Base-by-base conservation (phyloP, 1,139 yeast species). In the Saccharomyces hybrid region DNA sequence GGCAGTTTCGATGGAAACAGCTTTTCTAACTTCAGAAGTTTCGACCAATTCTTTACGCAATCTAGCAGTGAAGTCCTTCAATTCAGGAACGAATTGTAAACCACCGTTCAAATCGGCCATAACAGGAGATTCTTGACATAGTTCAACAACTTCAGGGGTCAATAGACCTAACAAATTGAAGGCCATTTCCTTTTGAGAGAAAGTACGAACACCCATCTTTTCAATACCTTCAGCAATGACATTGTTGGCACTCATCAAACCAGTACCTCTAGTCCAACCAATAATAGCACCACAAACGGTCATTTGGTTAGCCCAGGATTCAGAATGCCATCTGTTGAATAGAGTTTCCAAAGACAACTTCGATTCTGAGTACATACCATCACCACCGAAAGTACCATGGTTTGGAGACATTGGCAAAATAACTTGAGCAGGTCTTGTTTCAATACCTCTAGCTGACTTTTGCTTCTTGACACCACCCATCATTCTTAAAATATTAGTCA, bases 181-280 rank as follows among this genome's bases (percentile, higher is more conserved):
- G 51, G 99, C 98, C 99, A 93, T 93, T 77, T 93, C 99, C 76
- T 88, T 88, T 77, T 93, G 99, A 58, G 96, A 87, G 81, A 91
- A 93, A 51, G 99, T 93, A 77, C 99, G 88, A 54, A 93, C 97
- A 68, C 99, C 98, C 62, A 87, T 78, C 71, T 84, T 84, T 77
- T 93, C 99, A 71, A 93, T 88, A 65, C 97, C 97, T 76, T 91
- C 97, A 58, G 99, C 97, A 73, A 93, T 89, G 71, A 90, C 86
- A 78, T 93, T 93, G 80, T 93, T 93, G 66, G 86, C 97, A 69
- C 91, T 81, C 99, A 93, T 93, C 71, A 93, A 84, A 71, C 99
- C 99, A 60, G 99, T 93, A 75, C 99, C 99, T 82, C 99, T 89
- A 61, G 99, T 93, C 99, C 99, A 93, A 71, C 99, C 99, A 74